Evolutionary conservation across 2,329 filamentous ascomycete species (phyloP), one percentile per base, ranked within the genome.

Genomic region (Hymenoscyphus occultus): DNA sequence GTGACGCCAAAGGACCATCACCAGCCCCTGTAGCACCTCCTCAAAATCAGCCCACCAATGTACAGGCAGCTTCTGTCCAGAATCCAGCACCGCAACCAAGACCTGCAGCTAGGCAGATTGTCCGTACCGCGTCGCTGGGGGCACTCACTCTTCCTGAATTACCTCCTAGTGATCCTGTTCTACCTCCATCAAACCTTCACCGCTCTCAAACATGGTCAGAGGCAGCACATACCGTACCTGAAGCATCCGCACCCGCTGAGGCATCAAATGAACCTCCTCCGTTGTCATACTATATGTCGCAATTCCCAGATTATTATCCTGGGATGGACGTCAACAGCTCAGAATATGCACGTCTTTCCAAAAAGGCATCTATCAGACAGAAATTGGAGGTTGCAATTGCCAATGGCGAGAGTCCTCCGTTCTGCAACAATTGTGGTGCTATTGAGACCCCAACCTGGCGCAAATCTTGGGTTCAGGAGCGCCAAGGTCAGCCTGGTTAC

Each of bases 361-460:
- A 76, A 60, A 74, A 73, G 63, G 69, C 69, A 14, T 68, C 69
- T 22, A 76, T 76, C 22, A 71, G 86, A 72, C 83, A 87, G 67
- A 83, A 83, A 54, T 74, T 89, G 1, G 83, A 88, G 69, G 79
- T 80, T 48, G 87, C 86, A 0, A 88, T 98, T 62, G 83, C 83
- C n/a, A 86, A 87, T 63, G 95, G 95, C 5, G 86, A 93, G 69
- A 90, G 93, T 82, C 95, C 95, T 0, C 89, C 90, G 0, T 98
- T 89, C 74, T 99, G 95, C 76, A 86, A 86, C 68, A 97, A 98
- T 72, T 99, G 95, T 72, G 95, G 95, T 5, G 91, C 93, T 6
- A 96, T 99, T 64, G 91, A 98, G 72, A 99, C 95, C 0, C 92
- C 94, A 0, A 97, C 94, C 0, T 99, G 95, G 95, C 88, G 95